Conservation (phyloP, 108 stramenopile genomes). For the Heterococcus sp. region DNA sequence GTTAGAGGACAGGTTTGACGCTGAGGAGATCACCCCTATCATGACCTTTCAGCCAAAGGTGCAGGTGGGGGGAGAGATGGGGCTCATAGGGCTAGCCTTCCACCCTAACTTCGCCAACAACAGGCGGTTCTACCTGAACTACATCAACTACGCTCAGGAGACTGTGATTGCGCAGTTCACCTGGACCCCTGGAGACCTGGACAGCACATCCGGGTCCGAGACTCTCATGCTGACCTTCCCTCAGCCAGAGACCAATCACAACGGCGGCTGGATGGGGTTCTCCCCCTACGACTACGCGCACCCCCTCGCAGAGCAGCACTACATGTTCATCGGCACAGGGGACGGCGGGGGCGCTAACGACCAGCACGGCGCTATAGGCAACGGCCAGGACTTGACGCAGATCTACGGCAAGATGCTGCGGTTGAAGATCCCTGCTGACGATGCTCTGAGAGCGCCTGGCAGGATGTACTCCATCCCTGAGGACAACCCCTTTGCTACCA, state of each 20-base stretch:
- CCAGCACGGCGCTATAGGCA: background rate
- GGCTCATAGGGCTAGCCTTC: background rate
- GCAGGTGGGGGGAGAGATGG: background rate
- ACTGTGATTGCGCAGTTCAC: background rate
- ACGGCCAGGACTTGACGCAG: background rate
- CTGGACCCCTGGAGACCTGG: background rate
- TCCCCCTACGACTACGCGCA: background rate
- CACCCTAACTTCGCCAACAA: background rate
- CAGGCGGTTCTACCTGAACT: background rate
- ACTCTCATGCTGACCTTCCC: background rate
- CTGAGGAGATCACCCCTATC: too few relatives aligned
- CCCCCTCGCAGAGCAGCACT: background rate
- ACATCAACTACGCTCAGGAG: background rate
- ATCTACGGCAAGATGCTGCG: background rate
- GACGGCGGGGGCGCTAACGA: background rate
- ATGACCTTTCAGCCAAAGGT: too few relatives aligned
- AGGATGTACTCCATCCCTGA: background rate
- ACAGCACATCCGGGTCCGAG: background rate
- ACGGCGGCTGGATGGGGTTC: background rate
- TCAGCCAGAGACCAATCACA: background rate
- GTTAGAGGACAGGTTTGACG: background rate
- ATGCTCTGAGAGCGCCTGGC: background rate
- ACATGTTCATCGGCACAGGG: background rate
- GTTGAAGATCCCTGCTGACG: background rate
- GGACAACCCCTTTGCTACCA: background rate